A percentile compares a stretch with the other conserved stretches of the same genome.
Conservation (phyloP, 2,329 filamentous ascomycete species). For the Exophiala bonariae region DNA sequence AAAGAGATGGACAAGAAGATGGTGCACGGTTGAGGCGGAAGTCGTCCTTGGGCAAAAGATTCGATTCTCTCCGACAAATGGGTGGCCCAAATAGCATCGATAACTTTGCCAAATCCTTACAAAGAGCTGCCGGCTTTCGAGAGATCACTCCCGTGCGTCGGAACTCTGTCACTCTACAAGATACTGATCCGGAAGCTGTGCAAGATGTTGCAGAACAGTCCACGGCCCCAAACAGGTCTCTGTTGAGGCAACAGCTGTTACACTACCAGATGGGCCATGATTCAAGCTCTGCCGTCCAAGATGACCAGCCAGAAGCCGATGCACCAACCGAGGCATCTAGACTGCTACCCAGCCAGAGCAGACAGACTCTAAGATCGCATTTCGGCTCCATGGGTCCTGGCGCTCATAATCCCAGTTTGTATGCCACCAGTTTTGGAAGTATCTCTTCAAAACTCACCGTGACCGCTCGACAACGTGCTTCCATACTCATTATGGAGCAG, state of each 20-base stretch:
- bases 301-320: conserved; percentile 21
- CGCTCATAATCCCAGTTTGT: conserved; percentile 7
- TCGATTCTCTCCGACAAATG: conserved; percentile 59
- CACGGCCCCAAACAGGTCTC: conserved; percentile 27
- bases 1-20: conserved; percentile 13
- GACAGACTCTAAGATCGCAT: conserved; percentile 11
- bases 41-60: conserved; percentile 48
- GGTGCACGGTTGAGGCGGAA: conserved; percentile 27
- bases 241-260: conserved; percentile 33
- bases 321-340: conserved; percentile 29
- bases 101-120: conserved; percentile 90
- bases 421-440: conserved; percentile 61
- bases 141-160: conserved; percentile 77
- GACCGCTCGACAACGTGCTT: conserved; percentile 57
- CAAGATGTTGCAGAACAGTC: conserved; percentile 30
- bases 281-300: conserved; percentile 31
- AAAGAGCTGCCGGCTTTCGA: conserved; percentile 81
- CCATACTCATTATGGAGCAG: conserved; percentile 54
- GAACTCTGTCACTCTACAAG: conserved; percentile 68
- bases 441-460: conserved; percentile 58
- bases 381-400: conserved; percentile 9
- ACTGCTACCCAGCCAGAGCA: conserved; percentile 18
- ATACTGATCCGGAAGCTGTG: conserved; percentile 53
- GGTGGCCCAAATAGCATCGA: conserved; percentile 93
- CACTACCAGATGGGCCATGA: conserved; percentile 11